Evolutionary conservation across 306 rosid genomes (phyloP), one percentile per base, ranked within the genome.

Genomic region (Prunus mira): DNA sequence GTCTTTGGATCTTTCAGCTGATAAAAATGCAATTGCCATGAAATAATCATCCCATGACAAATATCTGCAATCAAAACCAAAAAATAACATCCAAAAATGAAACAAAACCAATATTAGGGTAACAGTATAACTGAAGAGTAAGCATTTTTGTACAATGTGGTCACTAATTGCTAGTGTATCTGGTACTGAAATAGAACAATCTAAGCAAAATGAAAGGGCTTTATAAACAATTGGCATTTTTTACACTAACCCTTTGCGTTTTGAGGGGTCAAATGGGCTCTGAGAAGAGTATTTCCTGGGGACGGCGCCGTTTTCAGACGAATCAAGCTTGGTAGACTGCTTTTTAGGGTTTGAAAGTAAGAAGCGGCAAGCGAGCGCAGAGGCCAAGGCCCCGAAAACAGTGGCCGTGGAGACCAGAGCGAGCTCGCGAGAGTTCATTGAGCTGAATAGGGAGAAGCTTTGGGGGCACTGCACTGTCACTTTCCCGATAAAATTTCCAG

Each of bases 41-140:
- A 95, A 92, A 81, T 95, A 95, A 74, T 95, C 98, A 84, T 95
- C 98, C 98, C 97, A 95, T 1, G 96, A 87, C 80, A 95, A 80
- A 71, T 83, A 92, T 41, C 98, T 92, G 86, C 38, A 34, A 54
- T 24, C 52, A 75, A 50, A 79, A 30, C 58, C 60, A 43, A 61
- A 19, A 46, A 3, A 76, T 52, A 5, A 27, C n/a, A 68, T 49
- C 45, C 13, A 46, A 63, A 49, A 32, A 34, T 9, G 15, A 15
- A 5, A 46, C 27, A 9, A 69, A 27, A 56, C 1, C 13, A 61
- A 38, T 32, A 72, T 47, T 34, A 6, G 9, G 22, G 5, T n/a
- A 52, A 5, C 45, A 76, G 3, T 3, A 18, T 1, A 32, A 54
- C 41, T 65, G 52, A 67, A 2, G 77, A 55, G 1, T 3, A 19